Percentiles rank a stretch among this genome's conserved stretches.
phyloP scores from a whole-genome alignment of 345 rosid species.

The Eucalyptus caleyi region DNA sequence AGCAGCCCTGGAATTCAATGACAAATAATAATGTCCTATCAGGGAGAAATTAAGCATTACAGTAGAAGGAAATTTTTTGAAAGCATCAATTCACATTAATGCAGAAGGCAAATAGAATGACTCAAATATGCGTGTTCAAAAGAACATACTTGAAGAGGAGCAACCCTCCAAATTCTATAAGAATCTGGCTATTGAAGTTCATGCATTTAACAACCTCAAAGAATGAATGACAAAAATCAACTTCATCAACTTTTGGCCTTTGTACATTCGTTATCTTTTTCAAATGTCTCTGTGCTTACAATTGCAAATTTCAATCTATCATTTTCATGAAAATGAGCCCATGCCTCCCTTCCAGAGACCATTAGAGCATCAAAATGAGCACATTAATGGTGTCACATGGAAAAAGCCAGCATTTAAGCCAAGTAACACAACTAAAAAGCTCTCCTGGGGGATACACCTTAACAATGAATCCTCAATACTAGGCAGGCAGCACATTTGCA shows the following conservation, averaged over 20 bases:
- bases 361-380: not conserved
- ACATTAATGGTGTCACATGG: not conserved
- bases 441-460: not conserved
- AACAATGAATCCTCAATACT: not conserved
- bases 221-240: not conserved
- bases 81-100: not conserved
- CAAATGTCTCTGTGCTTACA: not conserved
- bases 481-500: not conserved
- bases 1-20: constrained; percentile 78
- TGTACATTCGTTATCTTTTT: not conserved
- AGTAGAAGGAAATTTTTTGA: not conserved
- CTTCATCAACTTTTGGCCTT: not conserved
- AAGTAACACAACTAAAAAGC: not conserved
- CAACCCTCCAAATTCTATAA: not conserved
- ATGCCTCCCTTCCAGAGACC: not conserved
- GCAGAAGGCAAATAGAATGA: not conserved
- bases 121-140: not conserved
- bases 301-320: not conserved
- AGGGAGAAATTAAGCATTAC: not conserved
- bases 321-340: not conserved
- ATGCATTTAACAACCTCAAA: not conserved
- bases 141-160: not conserved
- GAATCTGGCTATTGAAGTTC: not conserved
- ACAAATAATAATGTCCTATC: not conserved
- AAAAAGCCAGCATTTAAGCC: not conserved